Evolutionary conservation across 768 basidiomycete genomes (phyloP).

Genomic region (Russula sp.): DNA sequence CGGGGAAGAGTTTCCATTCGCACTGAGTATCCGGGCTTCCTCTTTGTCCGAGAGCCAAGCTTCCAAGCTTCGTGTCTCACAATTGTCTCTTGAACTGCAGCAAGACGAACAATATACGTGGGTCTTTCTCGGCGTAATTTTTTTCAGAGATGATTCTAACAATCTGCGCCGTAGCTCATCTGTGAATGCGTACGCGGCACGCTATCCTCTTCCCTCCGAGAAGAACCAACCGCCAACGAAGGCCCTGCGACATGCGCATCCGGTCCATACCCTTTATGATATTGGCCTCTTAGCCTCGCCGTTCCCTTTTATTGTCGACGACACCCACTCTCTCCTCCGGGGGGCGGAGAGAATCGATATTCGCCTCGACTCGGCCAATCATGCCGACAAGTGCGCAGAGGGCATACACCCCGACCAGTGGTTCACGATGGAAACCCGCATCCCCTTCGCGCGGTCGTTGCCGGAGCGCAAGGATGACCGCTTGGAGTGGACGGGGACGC

Average conservation of each 20-base stretch:
- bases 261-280: constrained; percentile 39
- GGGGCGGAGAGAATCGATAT: constrained; percentile 40
- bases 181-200: constrained; percentile 35
- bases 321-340: constrained; percentile 45
- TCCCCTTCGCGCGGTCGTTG: constrained; percentile 40
- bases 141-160: background rate
- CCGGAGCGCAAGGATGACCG: background rate
- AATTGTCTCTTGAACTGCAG: constrained; percentile 47
- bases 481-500: constrained; percentile 10
- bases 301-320: constrained; percentile 28
- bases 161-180: constrained; percentile 24
- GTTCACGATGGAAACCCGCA: constrained; percentile 49
- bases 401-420: constrained; percentile 33
- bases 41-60: constrained; percentile 43
- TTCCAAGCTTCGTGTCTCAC: constrained; percentile 47
- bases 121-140: constrained; percentile 21
- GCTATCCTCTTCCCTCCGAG: constrained; percentile 49
- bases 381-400: constrained; percentile 40
- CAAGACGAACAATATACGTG: constrained; percentile 67
- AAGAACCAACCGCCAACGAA: constrained; percentile 55
- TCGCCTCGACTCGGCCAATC: constrained; percentile 41
- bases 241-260: constrained; percentile 50
- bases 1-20: constrained; percentile 44
- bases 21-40: constrained; percentile 53
- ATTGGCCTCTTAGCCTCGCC: constrained; percentile 37